Conservation (phyloP, 169 alveolate species). For the Besnoitia besnoiti region DNA sequence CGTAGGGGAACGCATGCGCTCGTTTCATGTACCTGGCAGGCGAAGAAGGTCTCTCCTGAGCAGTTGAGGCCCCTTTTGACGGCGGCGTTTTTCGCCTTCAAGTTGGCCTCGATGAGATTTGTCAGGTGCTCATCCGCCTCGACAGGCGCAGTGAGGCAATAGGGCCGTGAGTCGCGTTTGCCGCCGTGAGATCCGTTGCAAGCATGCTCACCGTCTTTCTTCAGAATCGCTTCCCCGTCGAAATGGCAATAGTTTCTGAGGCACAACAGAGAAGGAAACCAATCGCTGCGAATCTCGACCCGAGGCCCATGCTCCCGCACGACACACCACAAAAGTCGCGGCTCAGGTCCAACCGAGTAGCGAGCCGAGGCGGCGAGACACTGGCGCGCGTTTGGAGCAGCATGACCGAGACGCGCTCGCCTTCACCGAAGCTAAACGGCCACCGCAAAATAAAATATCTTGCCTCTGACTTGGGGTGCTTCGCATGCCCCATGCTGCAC, state of each 20-base stretch:
- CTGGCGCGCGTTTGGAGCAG: no score
- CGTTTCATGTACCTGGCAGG: constrained; percentile 16
- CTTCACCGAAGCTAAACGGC: no score
- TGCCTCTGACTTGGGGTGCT: no score
- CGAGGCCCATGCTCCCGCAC: no score
- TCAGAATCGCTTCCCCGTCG: not conserved
- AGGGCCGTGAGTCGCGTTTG: not conserved
- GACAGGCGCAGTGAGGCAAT: not conserved
- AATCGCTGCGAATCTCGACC: not conserved
- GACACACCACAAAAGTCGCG: no score
- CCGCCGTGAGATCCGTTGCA: not conserved
- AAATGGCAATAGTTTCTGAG: constrained; percentile 10
- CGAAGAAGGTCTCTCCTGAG: constrained; percentile 9
- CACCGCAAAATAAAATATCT: no score
- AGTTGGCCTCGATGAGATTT: not conserved
- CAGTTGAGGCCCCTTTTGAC: constrained; percentile 35
- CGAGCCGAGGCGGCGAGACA: no score
- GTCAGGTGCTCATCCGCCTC: constrained; percentile 4
- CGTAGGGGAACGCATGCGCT: no score
- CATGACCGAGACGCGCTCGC: no score
- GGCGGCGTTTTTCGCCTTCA: not conserved
- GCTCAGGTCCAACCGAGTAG: no score
- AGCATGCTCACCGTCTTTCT: not conserved
- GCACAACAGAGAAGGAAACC: not conserved
- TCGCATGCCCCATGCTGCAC: no score